phyloP scores from a whole-genome alignment of 495 filamentous ascomycete genomes.

The Aspergillus olivimuriae region DNA sequence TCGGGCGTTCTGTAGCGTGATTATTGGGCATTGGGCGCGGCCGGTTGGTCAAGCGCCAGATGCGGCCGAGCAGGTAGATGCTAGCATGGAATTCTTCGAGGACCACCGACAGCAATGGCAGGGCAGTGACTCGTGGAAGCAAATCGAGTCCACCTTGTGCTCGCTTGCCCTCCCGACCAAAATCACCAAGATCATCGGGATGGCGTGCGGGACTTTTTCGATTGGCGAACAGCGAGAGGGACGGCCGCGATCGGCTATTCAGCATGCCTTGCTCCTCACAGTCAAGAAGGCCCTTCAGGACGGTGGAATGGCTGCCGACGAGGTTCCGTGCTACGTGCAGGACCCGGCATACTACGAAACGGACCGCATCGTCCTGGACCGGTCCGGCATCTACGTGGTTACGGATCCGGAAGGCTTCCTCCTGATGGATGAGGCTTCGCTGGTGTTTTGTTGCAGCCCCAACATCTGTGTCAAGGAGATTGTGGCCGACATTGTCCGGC shows the following conservation, averaged over 20 bases:
- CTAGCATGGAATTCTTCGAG: background rate
- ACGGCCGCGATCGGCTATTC: background rate
- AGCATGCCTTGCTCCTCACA: conserved; percentile 1
- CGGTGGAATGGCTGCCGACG: background rate
- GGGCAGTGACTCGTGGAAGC: background rate
- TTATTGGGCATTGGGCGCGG: too few relatives aligned
- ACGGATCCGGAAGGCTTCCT: conserved; percentile 25
- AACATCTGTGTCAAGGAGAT: conserved; percentile 25
- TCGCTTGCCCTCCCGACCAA: background rate
- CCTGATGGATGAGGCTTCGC: conserved; percentile 14
- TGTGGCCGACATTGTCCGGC: conserved; percentile 22
- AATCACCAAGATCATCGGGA: conserved; percentile 15
- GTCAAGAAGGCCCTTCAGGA: background rate
- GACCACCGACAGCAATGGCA: background rate
- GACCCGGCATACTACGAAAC: conserved; percentile 17
- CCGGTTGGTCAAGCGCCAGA: background rate
- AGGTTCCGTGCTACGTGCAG: conserved; percentile 14
- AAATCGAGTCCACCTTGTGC: background rate
- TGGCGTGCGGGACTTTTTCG: conserved; percentile 12
- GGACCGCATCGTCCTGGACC: conserved; percentile 13
- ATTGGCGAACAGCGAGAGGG: background rate
- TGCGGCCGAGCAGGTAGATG: background rate
- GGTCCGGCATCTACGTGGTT: conserved; percentile 8
- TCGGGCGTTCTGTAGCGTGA: too few relatives aligned
- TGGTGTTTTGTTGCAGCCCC: conserved; percentile 19